These are phyloP conservation scores for Phytophthora lateralis DNA, from an alignment of 352 stramenopile species.

Conservation along the genomic window DNA sequence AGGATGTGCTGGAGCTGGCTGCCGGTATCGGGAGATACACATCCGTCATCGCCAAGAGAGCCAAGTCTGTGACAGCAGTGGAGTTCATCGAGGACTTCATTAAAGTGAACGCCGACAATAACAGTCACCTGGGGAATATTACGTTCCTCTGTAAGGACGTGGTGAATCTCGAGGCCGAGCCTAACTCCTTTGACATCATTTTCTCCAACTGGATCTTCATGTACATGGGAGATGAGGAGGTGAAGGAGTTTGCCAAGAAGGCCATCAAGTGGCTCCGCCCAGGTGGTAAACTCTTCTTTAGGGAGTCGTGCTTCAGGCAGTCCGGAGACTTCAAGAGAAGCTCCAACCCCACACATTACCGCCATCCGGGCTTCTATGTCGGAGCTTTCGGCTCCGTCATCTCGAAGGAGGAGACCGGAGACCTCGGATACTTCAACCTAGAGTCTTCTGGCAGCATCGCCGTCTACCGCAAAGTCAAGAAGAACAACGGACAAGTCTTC, in stretches of 20 bases:
- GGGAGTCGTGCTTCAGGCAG: slow-evolving; percentile 72
- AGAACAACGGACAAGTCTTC: slow-evolving; percentile 84
- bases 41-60: slow-evolving; percentile 47
- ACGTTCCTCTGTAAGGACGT: slow-evolving; percentile 75
- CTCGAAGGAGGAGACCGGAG: slow-evolving; percentile 42
- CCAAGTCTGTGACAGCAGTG: slow-evolving; percentile 65
- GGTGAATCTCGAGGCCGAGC: slow-evolving; percentile 56
- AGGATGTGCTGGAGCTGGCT: slow-evolving; percentile 67
- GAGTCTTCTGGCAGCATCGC: slow-evolving; percentile 68
- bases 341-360: slow-evolving; percentile 71
- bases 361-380: slow-evolving; percentile 71
- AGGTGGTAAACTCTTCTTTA: slow-evolving; percentile 70
- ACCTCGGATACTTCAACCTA: slow-evolving; percentile 61
- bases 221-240: slow-evolving; percentile 68
- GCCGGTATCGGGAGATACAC: slow-evolving; percentile 67
- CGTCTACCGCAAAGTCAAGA: slow-evolving; percentile 79
- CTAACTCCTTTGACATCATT: slow-evolving; percentile 70
- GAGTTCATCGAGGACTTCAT: slow-evolving; percentile 86
- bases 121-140: slow-evolving; percentile 63
- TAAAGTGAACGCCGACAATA: slow-evolving; percentile 53
- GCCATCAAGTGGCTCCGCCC: slow-evolving; percentile 67
- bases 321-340: slow-evolving; percentile 66
- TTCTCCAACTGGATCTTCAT: slow-evolving; percentile 85
- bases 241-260: slow-evolving; percentile 59
- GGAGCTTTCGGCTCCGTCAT: slow-evolving; percentile 56